These are phyloP conservation scores for Hyaloperonospora arabidopsidis DNA, from an alignment of 352 stramenopile species.

Conservation along the genomic window DNA sequence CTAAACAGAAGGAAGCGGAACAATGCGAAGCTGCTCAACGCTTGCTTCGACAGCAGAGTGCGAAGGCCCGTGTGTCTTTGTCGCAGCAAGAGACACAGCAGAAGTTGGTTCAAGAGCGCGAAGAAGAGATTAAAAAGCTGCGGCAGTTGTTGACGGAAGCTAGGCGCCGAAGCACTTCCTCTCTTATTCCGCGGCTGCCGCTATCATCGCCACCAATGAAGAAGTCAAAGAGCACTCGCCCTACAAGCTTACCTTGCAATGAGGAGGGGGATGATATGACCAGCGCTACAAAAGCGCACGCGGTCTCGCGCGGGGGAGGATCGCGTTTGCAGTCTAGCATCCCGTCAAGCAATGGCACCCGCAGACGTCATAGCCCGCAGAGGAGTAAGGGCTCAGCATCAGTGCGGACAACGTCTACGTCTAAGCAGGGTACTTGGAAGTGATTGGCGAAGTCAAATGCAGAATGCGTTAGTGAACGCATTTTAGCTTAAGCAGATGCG, in stretches of 20 bases:
- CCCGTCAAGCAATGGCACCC: conserved; percentile 9
- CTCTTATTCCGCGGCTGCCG: conserved; percentile 57
- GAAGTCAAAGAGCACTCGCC: conserved; percentile 32
- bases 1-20: conserved; percentile 50
- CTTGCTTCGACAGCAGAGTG: conserved; percentile 51
- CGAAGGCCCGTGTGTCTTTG: conserved; percentile 56
- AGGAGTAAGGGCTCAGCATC: conserved; percentile 21
- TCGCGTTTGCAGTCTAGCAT: conserved; percentile 19
- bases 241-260: conserved; percentile 15
- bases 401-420: conserved; percentile 12
- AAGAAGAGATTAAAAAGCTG: conserved; percentile 77
- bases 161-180: conserved; percentile 57
- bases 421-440: conserved; percentile 24
- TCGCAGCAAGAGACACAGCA: conserved; percentile 64
- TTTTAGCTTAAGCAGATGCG: conserved; percentile 14
- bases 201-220: conserved; percentile 37
- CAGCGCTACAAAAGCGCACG: conserved; percentile 16
- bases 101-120: conserved; percentile 59
- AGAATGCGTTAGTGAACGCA: conserved; percentile 7
- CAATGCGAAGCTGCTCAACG: conserved; percentile 65
- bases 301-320: conserved; percentile 5
- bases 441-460: conserved; percentile 7
- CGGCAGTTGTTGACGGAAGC: conserved; percentile 64
- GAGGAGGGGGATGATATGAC: conserved; percentile 27
- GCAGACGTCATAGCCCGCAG: conserved; percentile 16